phyloP scores from a whole-genome alignment of 108 stramenopile species.

The Skeletonema costatum region DNA sequence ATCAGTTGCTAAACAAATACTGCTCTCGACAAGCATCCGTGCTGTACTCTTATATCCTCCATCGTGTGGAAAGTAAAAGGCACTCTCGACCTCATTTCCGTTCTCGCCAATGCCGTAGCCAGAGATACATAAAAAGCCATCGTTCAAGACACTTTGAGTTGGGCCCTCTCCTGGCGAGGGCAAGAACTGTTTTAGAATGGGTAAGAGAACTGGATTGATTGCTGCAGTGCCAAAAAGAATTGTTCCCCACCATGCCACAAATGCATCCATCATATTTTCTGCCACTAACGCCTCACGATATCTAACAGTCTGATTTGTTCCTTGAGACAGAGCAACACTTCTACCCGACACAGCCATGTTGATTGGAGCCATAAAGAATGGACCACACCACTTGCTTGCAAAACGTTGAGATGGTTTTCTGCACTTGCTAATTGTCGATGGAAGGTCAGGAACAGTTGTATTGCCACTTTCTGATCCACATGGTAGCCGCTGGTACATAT shows the following conservation, averaged over 20 bases:
- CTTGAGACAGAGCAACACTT: constrained; percentile 55
- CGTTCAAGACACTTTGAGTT: constrained; percentile 57
- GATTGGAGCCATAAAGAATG: constrained; percentile 79
- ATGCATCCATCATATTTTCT: constrained; percentile 43
- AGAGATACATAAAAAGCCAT: constrained; percentile 56
- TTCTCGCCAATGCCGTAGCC: constrained; percentile 61
- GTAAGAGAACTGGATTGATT: constrained; percentile 63
- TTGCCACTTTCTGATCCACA: constrained; percentile 42
- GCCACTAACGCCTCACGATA: constrained; percentile 64
- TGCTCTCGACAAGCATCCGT: constrained; percentile 79
- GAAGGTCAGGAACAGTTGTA: constrained; percentile 19
- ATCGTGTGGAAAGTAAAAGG: constrained; percentile 66
- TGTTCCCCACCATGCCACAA: constrained; percentile 38
- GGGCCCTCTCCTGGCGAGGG: constrained; percentile 87
- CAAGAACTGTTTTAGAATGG: constrained; percentile 54
- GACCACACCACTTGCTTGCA: constrained; percentile 35
- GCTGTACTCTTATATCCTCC: constrained; percentile 78
- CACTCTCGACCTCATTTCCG: constrained; percentile 51
- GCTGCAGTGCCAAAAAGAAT: constrained; percentile 37
- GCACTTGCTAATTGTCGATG: constrained; percentile 10
- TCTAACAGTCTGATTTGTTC: constrained; percentile 23
- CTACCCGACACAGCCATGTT: constrained; percentile 70
- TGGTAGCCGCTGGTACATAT: constrained; percentile 40
- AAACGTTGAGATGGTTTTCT: constrained; percentile 14
- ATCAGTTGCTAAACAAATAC: constrained; percentile 66